Conservation (phyloP, 352 stramenopile species). For the Thraustochytrium sp. region DNA sequence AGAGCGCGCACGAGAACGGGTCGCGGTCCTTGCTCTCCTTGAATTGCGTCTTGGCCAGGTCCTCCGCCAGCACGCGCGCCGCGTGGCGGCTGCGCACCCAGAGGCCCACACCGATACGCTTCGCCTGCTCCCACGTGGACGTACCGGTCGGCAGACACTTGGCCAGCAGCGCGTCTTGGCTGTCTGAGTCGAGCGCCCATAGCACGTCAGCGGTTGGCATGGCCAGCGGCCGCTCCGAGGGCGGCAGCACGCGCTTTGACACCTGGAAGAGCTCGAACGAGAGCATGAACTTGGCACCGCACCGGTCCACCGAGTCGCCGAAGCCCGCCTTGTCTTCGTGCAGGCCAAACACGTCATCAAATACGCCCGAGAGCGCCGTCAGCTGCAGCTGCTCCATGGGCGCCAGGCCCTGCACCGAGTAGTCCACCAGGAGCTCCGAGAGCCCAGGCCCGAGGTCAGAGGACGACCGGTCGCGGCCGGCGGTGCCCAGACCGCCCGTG, state of each 20-base stretch:
- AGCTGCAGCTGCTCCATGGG: constrained; percentile 5
- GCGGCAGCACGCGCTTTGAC: not conserved
- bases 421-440: not conserved
- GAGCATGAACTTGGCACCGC: not conserved
- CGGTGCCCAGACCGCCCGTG: too few species aligned
- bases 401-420: not conserved
- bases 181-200: constrained; percentile 21
- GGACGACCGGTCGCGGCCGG: not conserved
- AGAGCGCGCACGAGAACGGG: constrained; percentile 70
- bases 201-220: constrained; percentile 10
- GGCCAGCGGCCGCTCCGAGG: not conserved
- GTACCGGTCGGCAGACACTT: not conserved
- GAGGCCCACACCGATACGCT: constrained; percentile 63
- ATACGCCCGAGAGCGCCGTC: constrained; percentile 9
- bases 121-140: constrained; percentile 63
- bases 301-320: not conserved
- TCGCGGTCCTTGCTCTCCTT: constrained; percentile 55
- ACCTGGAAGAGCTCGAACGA: not conserved
- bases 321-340: constrained; percentile 3
- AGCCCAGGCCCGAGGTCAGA: too few species aligned
- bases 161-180: constrained; percentile 10
- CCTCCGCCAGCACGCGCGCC: constrained; percentile 61
- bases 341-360: constrained; percentile 31
- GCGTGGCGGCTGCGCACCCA: constrained; percentile 64
- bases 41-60: constrained; percentile 67